Evolutionary conservation across 371 early-diverging fungal species (phyloP).

Genomic region (Vairimorpha ceranae): DNA sequence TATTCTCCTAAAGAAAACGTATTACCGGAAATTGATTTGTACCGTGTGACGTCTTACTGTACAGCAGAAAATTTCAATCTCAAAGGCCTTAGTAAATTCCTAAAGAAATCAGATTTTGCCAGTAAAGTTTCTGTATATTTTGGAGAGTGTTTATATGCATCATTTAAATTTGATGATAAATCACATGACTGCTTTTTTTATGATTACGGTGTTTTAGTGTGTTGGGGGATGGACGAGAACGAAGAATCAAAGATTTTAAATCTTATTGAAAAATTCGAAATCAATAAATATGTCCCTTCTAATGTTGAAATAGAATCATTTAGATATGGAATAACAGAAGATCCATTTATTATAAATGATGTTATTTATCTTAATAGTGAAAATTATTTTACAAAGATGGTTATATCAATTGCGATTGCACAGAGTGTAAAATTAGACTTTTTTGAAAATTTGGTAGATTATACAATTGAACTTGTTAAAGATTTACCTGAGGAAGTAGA

Average conservation of each 20-base stretch:
- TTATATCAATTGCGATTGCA: conserved; percentile 63
- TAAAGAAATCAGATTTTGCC: conserved; percentile 48
- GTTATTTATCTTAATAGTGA: conserved; percentile 62
- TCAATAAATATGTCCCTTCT: conserved; percentile 50
- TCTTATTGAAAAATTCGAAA: conserved; percentile 54
- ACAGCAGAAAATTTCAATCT: conserved; percentile 62
- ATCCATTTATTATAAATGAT: conserved; percentile 62
- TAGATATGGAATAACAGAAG: conserved; percentile 60
- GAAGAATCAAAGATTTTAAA: conserved; percentile 55
- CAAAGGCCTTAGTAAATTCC: conserved; percentile 52
- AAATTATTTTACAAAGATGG: conserved; percentile 62
- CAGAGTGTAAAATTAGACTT: conserved; percentile 64
- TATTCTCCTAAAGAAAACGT: conserved; percentile 30
- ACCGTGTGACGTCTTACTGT: conserved; percentile 61
- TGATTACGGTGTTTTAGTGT: conserved; percentile 62
- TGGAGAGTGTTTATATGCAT: conserved; percentile 62
- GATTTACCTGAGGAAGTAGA: conserved; percentile 63
- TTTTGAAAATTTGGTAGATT: conserved; percentile 62
- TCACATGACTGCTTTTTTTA: conserved; percentile 58
- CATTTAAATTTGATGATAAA: conserved; percentile 29
- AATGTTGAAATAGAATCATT: conserved; percentile 62
- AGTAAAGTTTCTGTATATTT: conserved; percentile 60
- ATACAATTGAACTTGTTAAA: conserved; percentile 58
- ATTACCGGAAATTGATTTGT: conserved; percentile 49
- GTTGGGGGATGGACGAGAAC: conserved; percentile 61